Conservation (phyloP, 1,284 basidiomycete genomes). For the Papiliotrema terrestris region DNA sequence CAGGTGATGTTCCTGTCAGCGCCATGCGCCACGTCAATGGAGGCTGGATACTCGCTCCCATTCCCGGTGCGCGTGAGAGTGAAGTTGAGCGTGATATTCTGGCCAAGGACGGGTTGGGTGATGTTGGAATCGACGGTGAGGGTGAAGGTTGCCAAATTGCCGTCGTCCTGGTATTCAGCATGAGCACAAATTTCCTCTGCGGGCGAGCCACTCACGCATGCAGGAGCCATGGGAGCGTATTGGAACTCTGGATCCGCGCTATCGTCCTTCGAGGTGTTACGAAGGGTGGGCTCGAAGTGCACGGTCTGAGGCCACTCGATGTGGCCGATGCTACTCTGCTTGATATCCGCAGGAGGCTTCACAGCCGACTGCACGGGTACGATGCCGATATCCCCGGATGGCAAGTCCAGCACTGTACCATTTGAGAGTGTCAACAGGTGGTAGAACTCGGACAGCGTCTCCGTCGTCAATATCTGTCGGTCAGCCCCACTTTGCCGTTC, state of each 20-base stretch:
- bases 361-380: too few relatives aligned
- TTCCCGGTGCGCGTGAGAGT: constrained; percentile 19
- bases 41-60: constrained; percentile 19
- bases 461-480: constrained; percentile 12
- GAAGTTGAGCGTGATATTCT: constrained; percentile 15
- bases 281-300: too few relatives aligned
- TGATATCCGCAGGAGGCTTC: too few relatives aligned
- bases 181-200: not conserved
- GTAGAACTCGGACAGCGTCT: constrained; percentile 25
- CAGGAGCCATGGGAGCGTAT: not conserved
- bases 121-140: not conserved
- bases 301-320: not conserved
- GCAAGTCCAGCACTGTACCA: constrained; percentile 19
- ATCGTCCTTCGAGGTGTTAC: not conserved
- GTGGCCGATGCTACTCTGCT: too few relatives aligned
- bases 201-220: not conserved
- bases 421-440: constrained; percentile 14
- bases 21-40: constrained; percentile 6
- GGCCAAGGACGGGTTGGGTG: constrained; percentile 1
- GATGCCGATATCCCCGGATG: constrained; percentile 11
- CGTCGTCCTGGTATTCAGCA: constrained; percentile 15
- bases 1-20: constrained; percentile 8
- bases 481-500: not conserved
- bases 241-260: not conserved
- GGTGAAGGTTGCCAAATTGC: constrained; percentile 14